These are phyloP conservation scores for Chlamydomonas schloesseri DNA, from an alignment of 139 green algal species.

Conservation along the genomic window DNA sequence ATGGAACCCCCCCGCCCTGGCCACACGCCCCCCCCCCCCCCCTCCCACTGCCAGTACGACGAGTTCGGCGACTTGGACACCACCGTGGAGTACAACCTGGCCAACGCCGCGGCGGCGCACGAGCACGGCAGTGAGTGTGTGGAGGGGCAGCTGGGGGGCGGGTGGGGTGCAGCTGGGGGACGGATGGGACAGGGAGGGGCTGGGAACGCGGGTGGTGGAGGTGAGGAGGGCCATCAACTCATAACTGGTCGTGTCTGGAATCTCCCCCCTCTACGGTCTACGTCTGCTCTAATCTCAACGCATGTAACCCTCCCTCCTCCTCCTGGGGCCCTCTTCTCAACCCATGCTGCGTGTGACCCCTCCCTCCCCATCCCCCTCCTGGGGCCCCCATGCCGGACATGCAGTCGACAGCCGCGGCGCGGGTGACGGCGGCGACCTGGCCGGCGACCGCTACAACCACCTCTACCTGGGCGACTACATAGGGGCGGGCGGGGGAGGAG, in stretches of 20 bases:
- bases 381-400: too few species aligned
- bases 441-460: conserved; percentile 26
- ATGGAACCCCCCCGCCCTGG: too few species aligned
- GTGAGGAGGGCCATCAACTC: too few species aligned
- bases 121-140: conserved; percentile 28
- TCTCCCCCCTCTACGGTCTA: too few species aligned
- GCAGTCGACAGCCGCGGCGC: conserved; percentile 19
- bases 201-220: neutral
- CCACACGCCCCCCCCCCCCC: too few species aligned
- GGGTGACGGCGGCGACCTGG: neutral
- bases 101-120: neutral
- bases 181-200: neutral
- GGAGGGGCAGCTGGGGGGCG: neutral
- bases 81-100: neutral
- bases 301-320: too few species aligned
- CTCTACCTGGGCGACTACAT: conserved; percentile 40
- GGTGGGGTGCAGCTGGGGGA: neutral
- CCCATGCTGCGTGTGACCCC: neutral
- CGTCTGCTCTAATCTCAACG: too few species aligned
- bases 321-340: neutral
- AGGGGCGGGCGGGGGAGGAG: neutral
- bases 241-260: too few species aligned
- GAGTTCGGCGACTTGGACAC: conserved; percentile 40
- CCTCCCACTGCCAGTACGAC: conserved; percentile 14
- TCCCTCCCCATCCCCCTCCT: too few species aligned